Base-by-base conservation (phyloP, 768 basidiomycete species). In the Cubamyces sp. region DNA sequence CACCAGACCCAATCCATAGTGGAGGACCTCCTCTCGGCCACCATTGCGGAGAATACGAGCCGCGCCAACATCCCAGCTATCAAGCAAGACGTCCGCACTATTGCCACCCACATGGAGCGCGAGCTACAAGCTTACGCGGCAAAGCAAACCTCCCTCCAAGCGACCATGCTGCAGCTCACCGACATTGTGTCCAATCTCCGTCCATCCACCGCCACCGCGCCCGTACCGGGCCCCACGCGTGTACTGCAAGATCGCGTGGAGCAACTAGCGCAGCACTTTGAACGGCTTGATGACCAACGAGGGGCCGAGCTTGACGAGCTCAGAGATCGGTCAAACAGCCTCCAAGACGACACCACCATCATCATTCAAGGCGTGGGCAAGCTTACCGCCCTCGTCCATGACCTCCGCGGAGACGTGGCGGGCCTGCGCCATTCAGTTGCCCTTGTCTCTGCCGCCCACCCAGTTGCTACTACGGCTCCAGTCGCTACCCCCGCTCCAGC, bases 61-160 rank as follows among this genome's bases (percentile, higher is more conserved):
- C 18, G 21, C 14, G 14, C 23, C 5, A 47, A 47, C 23, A 47
- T 47, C 46, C 46, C 46, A 1, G 46, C 46, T 8, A 14, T 47
- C 46, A 21, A 25, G 8, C 18, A 81, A 59, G 75, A 82, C 62
- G 79, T 81, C 2, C 80, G 81, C 51, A 82, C 82, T 74, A 70
- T 79, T 5, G 80, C 80, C 0, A 78, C 80, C 52, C 79, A 82
- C 69, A 58, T 83, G 63, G 78, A 80, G 34, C 74, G 77, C 60
- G 75, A 76, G 14, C 74, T 76, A 34, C 68, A 73, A 16, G 60
- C 68, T 30, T 41, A 66, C 5, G 46, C 46, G 25, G n/a, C 19
- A 7, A 5, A 47, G 7, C 18, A 23, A 7, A 14, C 5, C 5
- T 3, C n/a, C 2, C 14, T 47, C 11, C 19, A n/a, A 23, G 23